phyloP scores from a whole-genome alignment of 768 basidiomycete genomes.

The Russula compacta region DNA sequence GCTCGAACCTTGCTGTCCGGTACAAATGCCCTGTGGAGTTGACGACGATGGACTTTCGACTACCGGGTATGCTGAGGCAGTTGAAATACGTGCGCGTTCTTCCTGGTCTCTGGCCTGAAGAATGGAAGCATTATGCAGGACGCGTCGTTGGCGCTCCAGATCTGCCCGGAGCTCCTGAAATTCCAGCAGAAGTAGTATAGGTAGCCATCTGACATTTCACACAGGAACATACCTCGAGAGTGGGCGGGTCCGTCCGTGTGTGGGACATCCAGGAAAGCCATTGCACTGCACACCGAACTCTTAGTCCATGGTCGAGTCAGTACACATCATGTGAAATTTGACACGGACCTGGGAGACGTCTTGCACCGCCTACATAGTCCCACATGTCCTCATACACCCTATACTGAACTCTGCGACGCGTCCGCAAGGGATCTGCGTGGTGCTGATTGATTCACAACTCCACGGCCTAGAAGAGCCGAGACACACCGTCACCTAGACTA shows the following conservation, averaged over 20 bases:
- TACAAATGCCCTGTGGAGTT: neutral
- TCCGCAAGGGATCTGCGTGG: slow-evolving; percentile 6
- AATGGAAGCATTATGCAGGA: slow-evolving; percentile 13
- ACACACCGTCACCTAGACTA: slow-evolving; percentile 14
- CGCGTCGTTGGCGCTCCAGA: slow-evolving; percentile 14
- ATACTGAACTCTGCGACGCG: slow-evolving; percentile 14
- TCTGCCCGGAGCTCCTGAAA: slow-evolving; percentile 16
- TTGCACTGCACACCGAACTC: slow-evolving; percentile 8
- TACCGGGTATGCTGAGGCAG: neutral
- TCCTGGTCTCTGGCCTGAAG: slow-evolving; percentile 17
- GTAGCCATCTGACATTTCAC: neutral
- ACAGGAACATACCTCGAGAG: slow-evolving; percentile 9
- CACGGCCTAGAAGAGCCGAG: neutral
- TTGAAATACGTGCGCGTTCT: slow-evolving; percentile 6
- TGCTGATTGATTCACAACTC: neutral
- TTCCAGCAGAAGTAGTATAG: neutral
- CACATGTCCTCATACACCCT: slow-evolving; percentile 16
- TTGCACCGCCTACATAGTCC: slow-evolving; percentile 13
- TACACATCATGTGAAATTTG: neutral
- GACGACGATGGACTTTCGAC: neutral
- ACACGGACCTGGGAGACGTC: slow-evolving; percentile 17
- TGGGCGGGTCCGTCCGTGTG: slow-evolving; percentile 11
- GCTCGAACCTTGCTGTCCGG: neutral
- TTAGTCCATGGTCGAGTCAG: neutral
- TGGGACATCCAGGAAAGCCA: slow-evolving; percentile 20